Conservation (phyloP, 2,329 filamentous ascomycete genomes). For the Phoma sp. region DNA sequence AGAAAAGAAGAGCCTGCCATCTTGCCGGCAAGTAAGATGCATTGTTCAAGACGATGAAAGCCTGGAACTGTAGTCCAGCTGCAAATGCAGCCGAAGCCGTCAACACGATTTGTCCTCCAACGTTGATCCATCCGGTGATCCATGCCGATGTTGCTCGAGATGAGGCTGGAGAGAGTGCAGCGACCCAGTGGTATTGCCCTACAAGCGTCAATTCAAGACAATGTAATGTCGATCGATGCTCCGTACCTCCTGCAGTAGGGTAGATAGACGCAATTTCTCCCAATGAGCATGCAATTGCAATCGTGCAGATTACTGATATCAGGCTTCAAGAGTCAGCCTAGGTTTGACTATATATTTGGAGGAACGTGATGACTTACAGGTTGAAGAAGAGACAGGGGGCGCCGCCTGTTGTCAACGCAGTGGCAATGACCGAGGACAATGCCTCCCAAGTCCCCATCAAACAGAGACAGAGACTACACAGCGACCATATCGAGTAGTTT, state of each 20-base stretch:
- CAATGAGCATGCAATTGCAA: constrained; percentile 71
- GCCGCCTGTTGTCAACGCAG: constrained; percentile 54
- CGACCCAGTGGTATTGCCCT: constrained; percentile 58
- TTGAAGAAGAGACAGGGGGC: constrained; percentile 57
- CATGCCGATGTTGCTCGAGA: constrained; percentile 48
- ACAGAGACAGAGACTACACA: constrained; percentile 54
- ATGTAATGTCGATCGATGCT: constrained; percentile 35
- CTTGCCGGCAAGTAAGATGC: constrained; percentile 49
- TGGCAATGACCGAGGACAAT: constrained; percentile 54
- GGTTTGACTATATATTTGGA: background rate
- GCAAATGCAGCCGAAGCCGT: constrained; percentile 58
- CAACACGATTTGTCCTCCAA: constrained; percentile 55
- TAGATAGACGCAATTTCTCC: constrained; percentile 75
- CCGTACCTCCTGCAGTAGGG: constrained; percentile 69
- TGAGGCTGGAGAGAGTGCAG: constrained; percentile 45
- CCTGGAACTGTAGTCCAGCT: constrained; percentile 53
- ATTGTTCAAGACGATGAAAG: constrained; percentile 53
- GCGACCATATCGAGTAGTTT: constrained; percentile 53
- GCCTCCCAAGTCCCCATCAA: constrained; percentile 62
- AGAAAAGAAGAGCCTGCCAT: constrained; percentile 57
- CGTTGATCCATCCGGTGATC: constrained; percentile 52
- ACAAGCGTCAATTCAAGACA: background rate
- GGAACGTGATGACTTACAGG: constrained; percentile 37
- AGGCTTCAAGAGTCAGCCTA: constrained; percentile 37
- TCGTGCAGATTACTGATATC: constrained; percentile 56